These are phyloP conservation scores for Casuarina equisetifolia DNA, from an alignment of 306 rosid genomes.

Conservation along the genomic window DNA sequence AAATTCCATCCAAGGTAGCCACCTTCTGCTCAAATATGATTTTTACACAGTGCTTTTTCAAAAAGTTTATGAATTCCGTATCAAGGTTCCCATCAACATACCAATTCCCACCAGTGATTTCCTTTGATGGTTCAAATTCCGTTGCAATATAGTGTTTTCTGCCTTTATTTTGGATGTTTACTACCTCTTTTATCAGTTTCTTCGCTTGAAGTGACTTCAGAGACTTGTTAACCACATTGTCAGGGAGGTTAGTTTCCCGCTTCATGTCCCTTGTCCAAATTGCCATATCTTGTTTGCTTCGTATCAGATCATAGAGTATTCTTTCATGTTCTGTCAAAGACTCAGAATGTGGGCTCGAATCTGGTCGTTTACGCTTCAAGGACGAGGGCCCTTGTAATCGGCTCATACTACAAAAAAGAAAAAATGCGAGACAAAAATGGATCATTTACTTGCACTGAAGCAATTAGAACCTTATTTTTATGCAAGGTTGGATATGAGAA, in stretches of 20 bases:
- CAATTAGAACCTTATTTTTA: neutral
- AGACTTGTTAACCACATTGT: constrained; percentile 38
- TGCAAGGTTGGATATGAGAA: neutral
- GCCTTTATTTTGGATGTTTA: constrained; percentile 58
- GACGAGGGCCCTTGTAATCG: constrained; percentile 41
- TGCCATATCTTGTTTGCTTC: constrained; percentile 54
- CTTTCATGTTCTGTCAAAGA: constrained; percentile 51
- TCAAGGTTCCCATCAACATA: constrained; percentile 58
- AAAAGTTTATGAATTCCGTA: constrained; percentile 35
- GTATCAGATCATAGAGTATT: constrained; percentile 45
- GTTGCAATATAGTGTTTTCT: constrained; percentile 69
- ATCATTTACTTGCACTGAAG: neutral
- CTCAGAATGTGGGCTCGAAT: constrained; percentile 24
- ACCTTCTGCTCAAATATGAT: constrained; percentile 47
- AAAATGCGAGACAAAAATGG: neutral
- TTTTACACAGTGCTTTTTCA: constrained; percentile 40
- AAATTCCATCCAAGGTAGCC: constrained; percentile 47
- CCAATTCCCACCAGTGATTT: constrained; percentile 72
- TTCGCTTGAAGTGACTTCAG: constrained; percentile 55
- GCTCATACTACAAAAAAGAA: constrained; percentile 41
- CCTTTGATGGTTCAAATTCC: constrained; percentile 71
- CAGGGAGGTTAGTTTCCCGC: constrained; percentile 48
- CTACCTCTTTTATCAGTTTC: constrained; percentile 63
- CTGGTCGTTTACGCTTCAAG: constrained; percentile 56
- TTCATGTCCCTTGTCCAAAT: constrained; percentile 64